phyloP scores from a whole-genome alignment of 768 basidiomycete genomes.

The Fibroporia radiculosa region DNA sequence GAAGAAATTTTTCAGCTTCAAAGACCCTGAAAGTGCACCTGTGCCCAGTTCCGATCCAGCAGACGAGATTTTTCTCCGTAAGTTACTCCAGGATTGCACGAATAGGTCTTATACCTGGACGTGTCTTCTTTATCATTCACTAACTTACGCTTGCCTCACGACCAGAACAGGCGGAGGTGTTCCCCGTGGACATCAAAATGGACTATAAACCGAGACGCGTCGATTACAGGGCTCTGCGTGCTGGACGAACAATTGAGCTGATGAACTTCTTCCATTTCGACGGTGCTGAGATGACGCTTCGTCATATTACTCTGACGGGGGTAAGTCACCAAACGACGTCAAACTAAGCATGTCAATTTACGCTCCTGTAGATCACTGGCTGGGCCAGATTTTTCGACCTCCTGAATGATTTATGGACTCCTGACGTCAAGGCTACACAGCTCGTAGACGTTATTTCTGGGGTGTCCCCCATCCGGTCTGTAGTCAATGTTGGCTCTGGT shows the following conservation, averaged over 20 bases:
- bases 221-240: conserved; percentile 83
- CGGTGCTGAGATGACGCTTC: conserved; percentile 94
- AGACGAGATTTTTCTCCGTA: conserved; percentile 70
- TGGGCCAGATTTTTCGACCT: conserved; percentile 85
- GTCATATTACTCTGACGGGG: conserved; percentile 87
- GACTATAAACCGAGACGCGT: conserved; percentile 98
- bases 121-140: neutral
- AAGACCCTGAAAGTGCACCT: conserved; percentile 44
- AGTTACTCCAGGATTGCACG: conserved; percentile 24
- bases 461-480: conserved; percentile 89
- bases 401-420: conserved; percentile 98
- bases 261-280: conserved; percentile 99
- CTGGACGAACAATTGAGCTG: conserved; percentile 89
- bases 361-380: conserved; percentile 66
- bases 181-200: conserved; percentile 90
- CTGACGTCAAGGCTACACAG: conserved; percentile 98
- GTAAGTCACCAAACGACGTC: conserved; percentile 39
- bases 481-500: conserved; percentile 96
- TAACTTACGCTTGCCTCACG: conserved; percentile 1
- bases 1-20: conserved; percentile 93
- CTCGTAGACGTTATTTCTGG: conserved; percentile 96
- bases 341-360: neutral
- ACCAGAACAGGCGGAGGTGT: conserved; percentile 87
- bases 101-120: too few relatives aligned
- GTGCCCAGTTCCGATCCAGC: conserved; percentile 26